Evolutionary conservation across 306 rosid species (phyloP).

Genomic region (Acacia crassicarpa): DNA sequence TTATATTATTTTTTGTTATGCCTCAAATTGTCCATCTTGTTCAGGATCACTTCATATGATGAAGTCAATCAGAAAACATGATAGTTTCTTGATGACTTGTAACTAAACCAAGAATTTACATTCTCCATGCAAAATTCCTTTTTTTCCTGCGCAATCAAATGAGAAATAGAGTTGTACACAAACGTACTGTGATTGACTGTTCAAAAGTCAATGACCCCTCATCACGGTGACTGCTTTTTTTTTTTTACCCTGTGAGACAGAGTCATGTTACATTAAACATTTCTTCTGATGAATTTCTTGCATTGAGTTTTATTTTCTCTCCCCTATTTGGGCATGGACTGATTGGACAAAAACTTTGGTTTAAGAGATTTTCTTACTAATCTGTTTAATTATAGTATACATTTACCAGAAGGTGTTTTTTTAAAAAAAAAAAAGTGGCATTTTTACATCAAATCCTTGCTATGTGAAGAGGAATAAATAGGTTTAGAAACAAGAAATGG

Average conservation of each 20-base stretch:
- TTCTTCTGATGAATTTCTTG: neutral
- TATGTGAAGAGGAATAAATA: neutral
- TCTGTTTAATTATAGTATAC: neutral
- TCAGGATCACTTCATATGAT: slow-evolving; percentile 14
- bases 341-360: neutral
- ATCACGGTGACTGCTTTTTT: neutral
- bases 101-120: neutral
- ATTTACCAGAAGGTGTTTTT: neutral
- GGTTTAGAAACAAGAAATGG: neutral
- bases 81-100: neutral
- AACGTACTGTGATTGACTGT: neutral
- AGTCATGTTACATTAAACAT: neutral
- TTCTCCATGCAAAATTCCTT: neutral
- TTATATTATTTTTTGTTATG: slow-evolving; percentile 45
- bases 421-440: neutral
- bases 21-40: neutral
- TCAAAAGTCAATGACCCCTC: neutral
- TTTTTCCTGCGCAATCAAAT: neutral
- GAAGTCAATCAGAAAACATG: neutral
- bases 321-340: neutral
- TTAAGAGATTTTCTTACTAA: neutral
- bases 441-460: neutral
- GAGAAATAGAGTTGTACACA: neutral
- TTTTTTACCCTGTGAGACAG: neutral
- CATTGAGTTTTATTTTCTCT: neutral